Evolutionary conservation across 139 green algal genomes (phyloP), one percentile per base, ranked within the genome.

Genomic region (Eudorina sp.): DNA sequence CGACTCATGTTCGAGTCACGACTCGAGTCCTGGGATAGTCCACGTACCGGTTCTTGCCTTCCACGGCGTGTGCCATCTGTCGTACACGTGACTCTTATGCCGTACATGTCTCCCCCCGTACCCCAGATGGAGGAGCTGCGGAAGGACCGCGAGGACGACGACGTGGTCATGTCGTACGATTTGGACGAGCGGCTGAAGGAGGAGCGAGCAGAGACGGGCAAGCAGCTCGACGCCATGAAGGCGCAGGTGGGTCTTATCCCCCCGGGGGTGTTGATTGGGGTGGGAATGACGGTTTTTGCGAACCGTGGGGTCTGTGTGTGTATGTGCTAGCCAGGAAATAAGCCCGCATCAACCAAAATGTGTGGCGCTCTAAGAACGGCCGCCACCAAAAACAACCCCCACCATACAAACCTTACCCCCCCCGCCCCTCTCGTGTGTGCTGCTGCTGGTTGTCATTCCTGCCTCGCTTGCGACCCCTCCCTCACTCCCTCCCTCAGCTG

Each of bases 181-280:
- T n/a, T 88, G 66, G 82, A 87, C 18, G 45, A 53, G 62, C 62
- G 81, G 46, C 41, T 87, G 31, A 8, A 7, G 11, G 23, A 87
- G 81, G 79, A 86, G 58, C 58, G 60, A 6, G 41, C 27, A 4
- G 60, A 86, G 41, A 76, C 60, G 41, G 60, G 41, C 60, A 76
- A 60, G 58, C 58, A 86, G 79, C 41, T 86, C 41, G 79, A 86
- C 9, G 38, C 66, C 23, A 68, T 85, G 55, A 68, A 69, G 40
- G 53, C 53, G 19, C 79, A 86, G 43, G 79, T 86, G 53, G 48
- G 43, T 45, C 29, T 16, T 29, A 16, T 41, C 23, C 11, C 23
- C 16, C 27, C 21, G 13, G 68, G 19, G 36, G n/a, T 48, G 38
- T 48, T 23, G 6, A 29, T n/a, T 21, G 3, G 11, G 18, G 21